These are phyloP conservation scores for Mycosphaerella arachidis DNA, from an alignment of 2,329 filamentous ascomycete species.

Conservation along the genomic window DNA sequence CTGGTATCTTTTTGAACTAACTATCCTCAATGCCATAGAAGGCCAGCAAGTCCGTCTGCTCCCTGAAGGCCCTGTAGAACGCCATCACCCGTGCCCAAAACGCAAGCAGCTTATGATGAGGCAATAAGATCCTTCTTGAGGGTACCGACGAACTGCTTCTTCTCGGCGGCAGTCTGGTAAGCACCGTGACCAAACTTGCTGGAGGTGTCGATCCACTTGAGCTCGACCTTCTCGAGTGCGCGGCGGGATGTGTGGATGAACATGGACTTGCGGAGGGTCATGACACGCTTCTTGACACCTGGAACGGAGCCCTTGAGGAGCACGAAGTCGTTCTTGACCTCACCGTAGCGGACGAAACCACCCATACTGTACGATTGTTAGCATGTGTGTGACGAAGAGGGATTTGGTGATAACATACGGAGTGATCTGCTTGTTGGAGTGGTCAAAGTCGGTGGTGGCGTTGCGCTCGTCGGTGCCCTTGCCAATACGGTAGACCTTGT, in stretches of 20 bases:
- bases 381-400: constrained; percentile 12
- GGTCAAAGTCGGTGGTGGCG: constrained; percentile 89
- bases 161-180: constrained; percentile 97
- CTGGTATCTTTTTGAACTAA: constrained; percentile 7
- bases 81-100: constrained; percentile 8
- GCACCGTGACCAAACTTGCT: constrained; percentile 99
- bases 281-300: constrained; percentile 98
- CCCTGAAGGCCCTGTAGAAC: constrained; percentile 1
- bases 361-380: constrained; percentile 65
- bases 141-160: constrained; percentile 93
- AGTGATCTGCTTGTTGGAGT: constrained; percentile 99
- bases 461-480: constrained; percentile 87
- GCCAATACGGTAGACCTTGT: constrained; percentile 99
- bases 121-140: constrained; percentile 93
- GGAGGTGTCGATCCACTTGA: constrained; percentile 99
- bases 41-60: constrained; percentile 2
- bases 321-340: constrained; percentile 98
- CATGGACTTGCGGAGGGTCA: constrained; percentile 98
- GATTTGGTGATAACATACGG: constrained; percentile 66
- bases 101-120: constrained; percentile 21
- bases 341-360: constrained; percentile 98
- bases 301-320: constrained; percentile 97
- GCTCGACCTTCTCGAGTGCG: constrained; percentile 96
- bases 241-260: constrained; percentile 93
- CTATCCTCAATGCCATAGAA: constrained; percentile 8